Evolutionary conservation across 2,329 filamentous ascomycete species (phyloP).

Genomic region (Sphaerulina populicola): DNA sequence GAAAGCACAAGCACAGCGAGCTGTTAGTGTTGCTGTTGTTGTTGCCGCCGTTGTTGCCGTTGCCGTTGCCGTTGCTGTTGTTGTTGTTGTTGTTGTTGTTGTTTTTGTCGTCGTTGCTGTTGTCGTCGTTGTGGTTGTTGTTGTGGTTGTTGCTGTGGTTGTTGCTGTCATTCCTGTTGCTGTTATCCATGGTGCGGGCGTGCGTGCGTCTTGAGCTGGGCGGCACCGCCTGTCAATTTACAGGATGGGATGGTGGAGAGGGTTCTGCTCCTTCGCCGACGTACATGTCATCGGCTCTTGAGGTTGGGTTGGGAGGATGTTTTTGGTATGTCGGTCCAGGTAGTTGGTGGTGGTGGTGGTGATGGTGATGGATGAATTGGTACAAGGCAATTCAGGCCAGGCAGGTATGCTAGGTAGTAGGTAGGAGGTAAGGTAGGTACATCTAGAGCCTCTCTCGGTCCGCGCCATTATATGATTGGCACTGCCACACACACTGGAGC

Average conservation of each 20-base stretch:
- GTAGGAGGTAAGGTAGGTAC: not conserved
- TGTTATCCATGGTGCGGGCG: slow-evolving; percentile 5
- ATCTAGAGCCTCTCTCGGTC: slow-evolving; percentile 7
- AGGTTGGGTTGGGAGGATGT: not conserved
- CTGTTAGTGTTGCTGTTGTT: not conserved
- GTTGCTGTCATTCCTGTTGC: not conserved
- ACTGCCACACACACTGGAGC: not conserved
- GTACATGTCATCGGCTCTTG: not conserved
- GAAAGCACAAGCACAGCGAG: slow-evolving; percentile 21
- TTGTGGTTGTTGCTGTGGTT: not conserved
- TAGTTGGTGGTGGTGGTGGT: not conserved
- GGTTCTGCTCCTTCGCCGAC: not conserved
- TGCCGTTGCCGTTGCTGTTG: not conserved
- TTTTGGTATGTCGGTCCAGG: not conserved
- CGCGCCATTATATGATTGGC: slow-evolving; percentile 12
- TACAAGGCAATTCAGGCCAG: no score
- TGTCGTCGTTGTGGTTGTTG: not conserved
- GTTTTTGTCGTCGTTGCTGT: not conserved
- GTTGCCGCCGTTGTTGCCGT: not conserved
- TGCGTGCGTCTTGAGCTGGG: not conserved
- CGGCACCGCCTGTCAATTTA: not conserved
- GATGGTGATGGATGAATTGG: no score
- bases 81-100: not conserved
- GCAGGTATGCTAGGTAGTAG: no score
- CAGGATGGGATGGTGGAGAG: not conserved